Conservation (phyloP, 2,329 filamentous ascomycete species). For the Fusarium albidum region DNA sequence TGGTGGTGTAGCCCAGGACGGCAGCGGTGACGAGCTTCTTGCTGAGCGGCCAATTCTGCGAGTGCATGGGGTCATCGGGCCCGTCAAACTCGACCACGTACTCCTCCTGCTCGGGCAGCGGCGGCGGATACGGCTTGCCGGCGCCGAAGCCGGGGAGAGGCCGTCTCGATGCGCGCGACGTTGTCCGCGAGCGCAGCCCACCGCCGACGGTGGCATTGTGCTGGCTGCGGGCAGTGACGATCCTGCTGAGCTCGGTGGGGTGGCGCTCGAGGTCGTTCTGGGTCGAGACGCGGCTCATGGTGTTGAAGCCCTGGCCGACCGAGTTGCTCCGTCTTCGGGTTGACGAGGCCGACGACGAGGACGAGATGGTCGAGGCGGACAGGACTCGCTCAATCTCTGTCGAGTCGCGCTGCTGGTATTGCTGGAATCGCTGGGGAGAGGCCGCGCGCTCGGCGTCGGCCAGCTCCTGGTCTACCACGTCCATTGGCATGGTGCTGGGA, state of each 20-base stretch:
- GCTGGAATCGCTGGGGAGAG: conserved; percentile 49
- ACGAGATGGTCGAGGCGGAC: conserved; percentile 59
- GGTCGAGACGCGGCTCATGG: conserved; percentile 70
- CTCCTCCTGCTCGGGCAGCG: conserved; percentile 73
- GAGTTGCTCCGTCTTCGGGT: conserved; percentile 21
- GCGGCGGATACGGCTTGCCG: conserved; percentile 78
- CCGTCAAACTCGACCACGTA: conserved; percentile 90
- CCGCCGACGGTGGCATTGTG: conserved; percentile 76
- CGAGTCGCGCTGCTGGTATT: conserved; percentile 52
- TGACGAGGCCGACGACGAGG: conserved; percentile 53
- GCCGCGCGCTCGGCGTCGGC: conserved; percentile 64
- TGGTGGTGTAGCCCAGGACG: conserved; percentile 77
- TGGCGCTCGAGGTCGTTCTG: conserved; percentile 74
- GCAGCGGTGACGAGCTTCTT: conserved; percentile 78
- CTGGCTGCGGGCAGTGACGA: conserved; percentile 75
- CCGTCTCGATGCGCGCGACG: conserved; percentile 58
- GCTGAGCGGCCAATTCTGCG: conserved; percentile 83
- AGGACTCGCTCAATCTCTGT: conserved; percentile 68
- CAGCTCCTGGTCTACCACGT: conserved; percentile 64
- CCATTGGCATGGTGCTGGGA: conserved; percentile 48
- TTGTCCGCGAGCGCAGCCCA: conserved; percentile 45
- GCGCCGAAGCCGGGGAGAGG: conserved; percentile 75
- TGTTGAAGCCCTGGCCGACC: conserved; percentile 45
- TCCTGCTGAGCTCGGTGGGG: conserved; percentile 73
- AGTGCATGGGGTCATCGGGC: conserved; percentile 81